Percentiles rank a stretch among this genome's conserved stretches.
Conservation (phyloP, 1,284 basidiomycete species). For the Apiotrichum veenhuisii region DNA sequence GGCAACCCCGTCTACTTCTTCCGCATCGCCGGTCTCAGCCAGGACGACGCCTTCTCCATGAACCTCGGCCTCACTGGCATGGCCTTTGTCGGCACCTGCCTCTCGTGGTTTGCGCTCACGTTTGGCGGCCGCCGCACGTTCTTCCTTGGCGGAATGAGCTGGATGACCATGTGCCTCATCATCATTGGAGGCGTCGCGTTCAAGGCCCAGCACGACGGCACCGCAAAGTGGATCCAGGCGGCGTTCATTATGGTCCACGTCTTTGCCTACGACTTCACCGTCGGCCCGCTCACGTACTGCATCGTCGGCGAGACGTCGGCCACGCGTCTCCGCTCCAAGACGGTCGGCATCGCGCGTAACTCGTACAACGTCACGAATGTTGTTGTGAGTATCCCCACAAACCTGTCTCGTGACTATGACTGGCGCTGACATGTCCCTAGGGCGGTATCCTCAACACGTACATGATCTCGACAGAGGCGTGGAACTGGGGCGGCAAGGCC, state of each 20-base stretch:
- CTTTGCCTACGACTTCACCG: conserved; percentile 11
- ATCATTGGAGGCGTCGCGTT: too few species aligned
- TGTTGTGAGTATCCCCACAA: background rate
- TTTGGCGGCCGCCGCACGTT: too few species aligned
- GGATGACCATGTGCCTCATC: too few species aligned
- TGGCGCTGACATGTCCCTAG: too few species aligned
- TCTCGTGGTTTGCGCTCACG: too few species aligned
- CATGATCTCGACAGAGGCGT: conserved; percentile 11
- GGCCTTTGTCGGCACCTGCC: too few species aligned
- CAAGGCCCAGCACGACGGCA: too few species aligned
- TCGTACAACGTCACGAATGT: conserved; percentile 15
- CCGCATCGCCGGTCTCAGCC: too few species aligned
- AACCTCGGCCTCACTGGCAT: too few species aligned
- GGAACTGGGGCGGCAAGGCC: conserved; percentile 28
- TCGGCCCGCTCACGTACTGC: background rate
- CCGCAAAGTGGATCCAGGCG: conserved; percentile 15
- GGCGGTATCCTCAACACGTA: background rate
- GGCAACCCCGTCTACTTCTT: conserved; percentile 14
- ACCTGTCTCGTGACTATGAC: too few species aligned
- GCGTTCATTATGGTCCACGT: too few species aligned
- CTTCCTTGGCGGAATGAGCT: conserved; percentile 21
- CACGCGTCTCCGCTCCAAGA: conserved; percentile 51
- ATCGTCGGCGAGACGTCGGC: conserved; percentile 41
- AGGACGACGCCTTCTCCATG: too few species aligned
- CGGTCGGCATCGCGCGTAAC: conserved; percentile 45